A percentile compares a stretch with the other conserved stretches of the same genome.
Conservation (phyloP, 106 monocot species). For the Iris macrosiphon region DNA sequence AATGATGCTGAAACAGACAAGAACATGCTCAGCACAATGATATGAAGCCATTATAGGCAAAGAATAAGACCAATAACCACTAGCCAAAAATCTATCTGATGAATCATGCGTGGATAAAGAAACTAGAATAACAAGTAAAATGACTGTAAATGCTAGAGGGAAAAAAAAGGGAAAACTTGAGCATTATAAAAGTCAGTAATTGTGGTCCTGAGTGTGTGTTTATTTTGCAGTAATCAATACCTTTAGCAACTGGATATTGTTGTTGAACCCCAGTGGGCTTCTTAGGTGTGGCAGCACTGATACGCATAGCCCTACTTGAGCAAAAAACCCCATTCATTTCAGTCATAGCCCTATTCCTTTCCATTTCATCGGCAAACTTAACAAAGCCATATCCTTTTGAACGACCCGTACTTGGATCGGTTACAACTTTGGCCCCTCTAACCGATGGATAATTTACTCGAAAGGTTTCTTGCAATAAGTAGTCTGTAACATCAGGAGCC, state of each 20-base stretch:
- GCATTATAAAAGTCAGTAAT: no score
- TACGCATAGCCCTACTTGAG: slow-evolving; percentile 93
- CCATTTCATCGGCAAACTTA: slow-evolving; percentile 91
- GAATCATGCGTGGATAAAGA: no score
- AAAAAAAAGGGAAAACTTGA: no score
- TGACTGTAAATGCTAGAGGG: no score
- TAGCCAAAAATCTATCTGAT: no score
- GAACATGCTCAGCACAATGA: no score
- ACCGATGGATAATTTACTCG: slow-evolving; percentile 81
- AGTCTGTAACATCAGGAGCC: slow-evolving; percentile 96
- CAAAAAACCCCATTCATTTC: slow-evolving; percentile 99
- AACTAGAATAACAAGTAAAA: no score
- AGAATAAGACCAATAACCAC: no score
- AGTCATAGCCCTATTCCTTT: slow-evolving; percentile 93
- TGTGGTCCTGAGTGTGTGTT: no score
- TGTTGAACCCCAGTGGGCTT: slow-evolving; percentile 53
- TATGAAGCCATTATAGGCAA: no score
- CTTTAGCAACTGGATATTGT: slow-evolving; percentile 55
- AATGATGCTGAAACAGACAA: no score
- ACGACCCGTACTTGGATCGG: slow-evolving; percentile 83
- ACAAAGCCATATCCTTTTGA: slow-evolving; percentile 99
- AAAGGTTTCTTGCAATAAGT: slow-evolving; percentile 90
- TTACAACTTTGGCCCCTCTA: slow-evolving; percentile 95
- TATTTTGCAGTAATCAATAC: no score
- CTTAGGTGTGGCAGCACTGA: slow-evolving; percentile 94